These are phyloP conservation scores for Xylaria sp. DNA, from an alignment of 2,329 filamentous ascomycete genomes.

Conservation along the genomic window DNA sequence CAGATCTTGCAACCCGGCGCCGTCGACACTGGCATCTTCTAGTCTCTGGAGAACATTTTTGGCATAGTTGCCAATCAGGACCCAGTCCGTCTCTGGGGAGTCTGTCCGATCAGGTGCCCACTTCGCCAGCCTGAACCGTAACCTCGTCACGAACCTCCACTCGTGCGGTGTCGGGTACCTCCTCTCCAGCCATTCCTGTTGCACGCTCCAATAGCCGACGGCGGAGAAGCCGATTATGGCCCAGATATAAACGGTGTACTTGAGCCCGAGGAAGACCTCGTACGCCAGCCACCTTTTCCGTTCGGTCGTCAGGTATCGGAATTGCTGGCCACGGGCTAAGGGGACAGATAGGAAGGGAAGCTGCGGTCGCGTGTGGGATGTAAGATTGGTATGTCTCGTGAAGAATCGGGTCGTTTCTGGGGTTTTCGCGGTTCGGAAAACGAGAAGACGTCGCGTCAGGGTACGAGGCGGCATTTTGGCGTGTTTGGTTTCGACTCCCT, in stretches of 20 bases:
- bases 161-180: conserved; percentile 80
- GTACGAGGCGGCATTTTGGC: conserved; percentile 27
- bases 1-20: conserved; percentile 63
- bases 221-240: conserved; percentile 62
- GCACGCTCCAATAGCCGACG: conserved; percentile 65
- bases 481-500: neutral
- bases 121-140: conserved; percentile 66
- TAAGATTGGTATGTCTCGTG: conserved; percentile 57
- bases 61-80: conserved; percentile 63
- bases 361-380: conserved; percentile 46
- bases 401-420: conserved; percentile 48
- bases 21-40: conserved; percentile 71
- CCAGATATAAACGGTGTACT: conserved; percentile 69
- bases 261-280: conserved; percentile 70
- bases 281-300: conserved; percentile 70
- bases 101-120: conserved; percentile 60
- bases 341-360: conserved; percentile 56
- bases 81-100: conserved; percentile 67
- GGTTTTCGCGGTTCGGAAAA: conserved; percentile 17
- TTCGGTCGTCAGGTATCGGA: conserved; percentile 79
- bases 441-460: conserved; percentile 25
- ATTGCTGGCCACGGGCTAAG: conserved; percentile 50
- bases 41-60: conserved; percentile 64
- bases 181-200: conserved; percentile 76
- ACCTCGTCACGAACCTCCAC: conserved; percentile 73